Evolutionary conservation across 2,329 filamentous ascomycete species (phyloP), one percentile per base, ranked within the genome.

Genomic region (Domatiomyces catenatus): DNA sequence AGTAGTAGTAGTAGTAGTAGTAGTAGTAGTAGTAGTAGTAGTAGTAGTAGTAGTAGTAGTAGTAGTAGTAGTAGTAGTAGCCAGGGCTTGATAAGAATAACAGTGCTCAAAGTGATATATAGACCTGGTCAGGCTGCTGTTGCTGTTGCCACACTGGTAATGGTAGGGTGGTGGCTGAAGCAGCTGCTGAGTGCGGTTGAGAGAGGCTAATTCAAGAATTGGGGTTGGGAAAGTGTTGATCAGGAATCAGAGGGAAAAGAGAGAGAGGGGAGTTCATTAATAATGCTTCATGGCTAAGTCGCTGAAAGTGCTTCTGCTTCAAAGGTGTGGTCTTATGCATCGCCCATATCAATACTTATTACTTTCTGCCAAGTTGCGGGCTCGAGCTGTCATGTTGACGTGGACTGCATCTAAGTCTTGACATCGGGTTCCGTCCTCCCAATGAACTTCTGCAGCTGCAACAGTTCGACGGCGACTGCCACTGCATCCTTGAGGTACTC

Each of bases 401-500:
- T 39, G 2, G 10, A 39, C 32, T 4, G 10, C 12, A 5, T 39
- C 15, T 81, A 96, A 54, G 90, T 98, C 82, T 89, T 94, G 63
- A 98, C 92, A 71, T 94, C 87, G 36, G 92, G 92, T 74, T 94
- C 84, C 61, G 87, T 87, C 54, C 89, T 83, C 65, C 88, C 89
- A 61, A 96, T 80, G 66, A 84, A 88, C 74, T 95, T 85, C 75
- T 95, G 86, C 69, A 98, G 83, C 75, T 90, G 88, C 64, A 98
- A 75, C 53, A 98, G 74, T 50, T 83, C 79, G 2, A 87, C 84
- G 19, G 90, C 86, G 60, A 94, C 79, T 65, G 83, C 77, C 63
- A 98, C 86, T 65, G 93, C 87, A 52, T 86, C 84, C 74, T 86
- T 84, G 61, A 98, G 76, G 74, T 94, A 98, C 52, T 90, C 88